Evolutionary conservation across 2,329 filamentous ascomycete genomes (phyloP), one percentile per base, ranked within the genome.

Genomic region (Fonsecaea pedrosoi): DNA sequence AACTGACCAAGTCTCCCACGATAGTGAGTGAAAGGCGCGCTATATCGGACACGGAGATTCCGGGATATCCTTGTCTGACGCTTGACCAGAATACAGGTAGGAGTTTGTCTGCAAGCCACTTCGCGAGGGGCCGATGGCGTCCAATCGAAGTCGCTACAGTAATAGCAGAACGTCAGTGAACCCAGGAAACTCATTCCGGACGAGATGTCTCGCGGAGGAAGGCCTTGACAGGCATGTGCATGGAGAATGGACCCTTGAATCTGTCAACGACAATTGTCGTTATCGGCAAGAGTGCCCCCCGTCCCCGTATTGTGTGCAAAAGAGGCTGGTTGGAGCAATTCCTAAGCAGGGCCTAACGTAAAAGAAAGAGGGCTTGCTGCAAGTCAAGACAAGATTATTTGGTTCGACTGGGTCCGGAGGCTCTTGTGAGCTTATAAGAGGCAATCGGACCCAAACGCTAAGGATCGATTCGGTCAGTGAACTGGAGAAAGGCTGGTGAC

Each of bases 41-140:
- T 37, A 37, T 55, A 55, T 55, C 54, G 32, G 54, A 55, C 54
- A 21, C 13, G 54, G 15, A 32, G 9, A 45, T 18, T 35, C 15
- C 30, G 54, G 54, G 13, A 55, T 55, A 55, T 34, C 30, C 54
- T 55, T 34, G 54, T 55, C 35, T 35, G 35, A 35, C 54, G 54
- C 34, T n/a, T 13, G 18, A 55, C 30, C 34, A 34, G n/a, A 35
- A 35, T n/a, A 3, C 6, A 37, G 32, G 15, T 18, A n/a, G 5
- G n/a, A 18, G 40, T 18, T 45, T 9, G 9, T 25, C 25, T 54
- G 53, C 25, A 54, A 54, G 53, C 34, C 25, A 15, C 15, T 55
- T 18, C 13, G 54, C 18, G 34, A 55, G 15, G 30, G 34, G 8
- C 8, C 5, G n/a, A 55, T 32, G 32, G n/a, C 53, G 25, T 21